Evolutionary conservation across 768 basidiomycete species (phyloP).

Genomic region (Phaeotremella skinneri): DNA sequence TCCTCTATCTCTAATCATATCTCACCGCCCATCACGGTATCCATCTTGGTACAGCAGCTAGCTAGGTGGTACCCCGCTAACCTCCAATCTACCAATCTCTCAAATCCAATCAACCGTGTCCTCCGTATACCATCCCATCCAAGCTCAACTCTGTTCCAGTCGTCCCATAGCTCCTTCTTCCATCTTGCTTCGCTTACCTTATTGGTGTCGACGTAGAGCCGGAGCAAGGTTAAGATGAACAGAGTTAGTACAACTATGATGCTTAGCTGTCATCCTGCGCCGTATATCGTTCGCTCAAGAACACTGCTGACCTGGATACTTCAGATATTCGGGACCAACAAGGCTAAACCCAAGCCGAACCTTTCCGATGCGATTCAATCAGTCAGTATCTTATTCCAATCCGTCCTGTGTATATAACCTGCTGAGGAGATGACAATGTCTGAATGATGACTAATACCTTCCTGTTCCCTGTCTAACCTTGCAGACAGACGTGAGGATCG

Average conservation of each 20-base stretch:
- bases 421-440: too few species aligned
- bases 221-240: conserved; percentile 40
- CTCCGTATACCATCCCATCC: too few species aligned
- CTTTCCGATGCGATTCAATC: conserved; percentile 91
- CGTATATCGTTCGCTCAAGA: background rate
- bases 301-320: conserved; percentile 7
- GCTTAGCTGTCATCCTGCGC: background rate
- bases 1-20: too few species aligned
- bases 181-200: too few species aligned
- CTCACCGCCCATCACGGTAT: too few species aligned
- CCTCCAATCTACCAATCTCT: too few species aligned
- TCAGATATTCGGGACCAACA: conserved; percentile 52
- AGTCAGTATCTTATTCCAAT: conserved; percentile 26
- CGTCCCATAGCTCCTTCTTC: too few species aligned
- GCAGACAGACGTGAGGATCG: conserved; percentile 82
- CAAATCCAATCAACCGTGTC: too few species aligned
- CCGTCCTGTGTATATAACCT: background rate
- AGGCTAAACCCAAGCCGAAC: conserved; percentile 71
- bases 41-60: too few species aligned
- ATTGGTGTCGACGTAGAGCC: too few species aligned
- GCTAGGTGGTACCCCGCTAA: too few species aligned
- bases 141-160: too few species aligned
- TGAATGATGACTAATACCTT: background rate
- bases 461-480: background rate
- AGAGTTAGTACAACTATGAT: conserved; percentile 30